A percentile compares a stretch with the other conserved stretches of the same genome.
Evolutionary conservation across 2,329 filamentous ascomycete species (phyloP).

Genomic region (Periconia sp.): DNA sequence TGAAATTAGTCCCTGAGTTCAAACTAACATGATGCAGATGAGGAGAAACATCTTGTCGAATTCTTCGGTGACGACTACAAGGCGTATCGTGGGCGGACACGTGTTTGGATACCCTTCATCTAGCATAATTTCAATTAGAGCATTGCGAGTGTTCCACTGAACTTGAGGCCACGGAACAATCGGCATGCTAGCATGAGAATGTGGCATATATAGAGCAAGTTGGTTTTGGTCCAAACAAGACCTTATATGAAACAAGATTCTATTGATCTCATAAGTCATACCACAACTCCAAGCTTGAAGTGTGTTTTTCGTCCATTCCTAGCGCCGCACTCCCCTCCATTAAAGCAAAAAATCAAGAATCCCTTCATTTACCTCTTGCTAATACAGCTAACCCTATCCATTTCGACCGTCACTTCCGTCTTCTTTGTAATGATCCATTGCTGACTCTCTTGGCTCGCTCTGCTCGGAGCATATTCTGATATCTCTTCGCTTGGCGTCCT

Average conservation of each 20-base stretch:
- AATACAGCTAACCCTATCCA: constrained; percentile 27
- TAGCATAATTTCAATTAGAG: not conserved
- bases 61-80: constrained; percentile 89
- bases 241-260: too few species aligned
- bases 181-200: too few species aligned
- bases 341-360: too few species aligned
- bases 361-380: too few species aligned
- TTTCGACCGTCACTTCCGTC: constrained; percentile 38
- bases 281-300: too few species aligned
- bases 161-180: not conserved
- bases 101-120: constrained; percentile 83
- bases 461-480: constrained; percentile 21
- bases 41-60: constrained; percentile 76
- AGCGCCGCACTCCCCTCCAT: too few species aligned
- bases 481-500: constrained; percentile 17
- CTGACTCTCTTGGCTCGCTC: constrained; percentile 19
- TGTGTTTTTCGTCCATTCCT: too few species aligned
- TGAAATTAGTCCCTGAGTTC: too few species aligned
- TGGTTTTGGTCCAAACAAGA: too few species aligned
- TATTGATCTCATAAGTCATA: too few species aligned
- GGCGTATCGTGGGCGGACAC: constrained; percentile 72
- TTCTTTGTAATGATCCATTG: constrained; percentile 36
- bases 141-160: not conserved
- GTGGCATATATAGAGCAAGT: too few species aligned
- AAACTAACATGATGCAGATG: constrained; percentile 64